phyloP scores from a whole-genome alignment of 1,284 basidiomycete genomes.

The Veloporphyrellus conicus region DNA sequence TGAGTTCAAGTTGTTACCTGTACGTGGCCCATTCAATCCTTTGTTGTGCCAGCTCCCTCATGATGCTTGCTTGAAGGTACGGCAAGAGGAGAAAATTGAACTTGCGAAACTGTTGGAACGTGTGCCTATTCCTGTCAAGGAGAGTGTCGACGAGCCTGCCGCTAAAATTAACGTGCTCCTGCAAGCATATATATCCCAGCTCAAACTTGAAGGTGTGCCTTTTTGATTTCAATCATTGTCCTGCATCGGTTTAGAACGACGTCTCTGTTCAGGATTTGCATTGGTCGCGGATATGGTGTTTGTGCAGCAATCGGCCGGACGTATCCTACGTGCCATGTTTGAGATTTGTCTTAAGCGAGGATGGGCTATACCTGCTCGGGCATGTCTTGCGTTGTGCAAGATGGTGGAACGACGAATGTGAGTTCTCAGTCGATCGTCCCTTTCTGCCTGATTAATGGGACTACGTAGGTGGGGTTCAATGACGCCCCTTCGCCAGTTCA shows the following conservation, averaged over 20 bases:
- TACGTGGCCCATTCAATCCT: constrained; percentile 35
- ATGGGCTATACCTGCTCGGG: constrained; percentile 93
- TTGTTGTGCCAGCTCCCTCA: background rate
- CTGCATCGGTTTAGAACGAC: background rate
- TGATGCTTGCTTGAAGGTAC: constrained; percentile 37
- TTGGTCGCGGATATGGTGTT: constrained; percentile 99
- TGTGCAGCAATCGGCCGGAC: constrained; percentile 86
- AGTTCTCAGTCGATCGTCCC: constrained; percentile 18
- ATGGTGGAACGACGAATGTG: constrained; percentile 91
- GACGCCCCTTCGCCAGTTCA: constrained; percentile 96
- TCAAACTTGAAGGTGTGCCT: constrained; percentile 78
- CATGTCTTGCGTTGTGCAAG: constrained; percentile 92
- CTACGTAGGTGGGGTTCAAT: constrained; percentile 89
- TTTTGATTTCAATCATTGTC: background rate
- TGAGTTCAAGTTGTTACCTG: constrained; percentile 94
- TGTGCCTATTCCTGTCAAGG: constrained; percentile 97
- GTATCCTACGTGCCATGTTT: constrained; percentile 95
- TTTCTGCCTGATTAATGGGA: constrained; percentile 3
- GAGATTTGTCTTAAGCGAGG: constrained; percentile 98
- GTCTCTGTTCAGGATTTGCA: constrained; percentile 64
- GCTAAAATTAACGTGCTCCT: constrained; percentile 97
- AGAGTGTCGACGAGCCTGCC: constrained; percentile 91
- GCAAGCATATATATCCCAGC: constrained; percentile 92
- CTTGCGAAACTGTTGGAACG: constrained; percentile 90
- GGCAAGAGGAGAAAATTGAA: constrained; percentile 82